A percentile compares a stretch with the other conserved stretches of the same genome.
Evolutionary conservation across 352 stramenopile genomes (phyloP).

Genomic region (Globisporangium alternatum): DNA sequence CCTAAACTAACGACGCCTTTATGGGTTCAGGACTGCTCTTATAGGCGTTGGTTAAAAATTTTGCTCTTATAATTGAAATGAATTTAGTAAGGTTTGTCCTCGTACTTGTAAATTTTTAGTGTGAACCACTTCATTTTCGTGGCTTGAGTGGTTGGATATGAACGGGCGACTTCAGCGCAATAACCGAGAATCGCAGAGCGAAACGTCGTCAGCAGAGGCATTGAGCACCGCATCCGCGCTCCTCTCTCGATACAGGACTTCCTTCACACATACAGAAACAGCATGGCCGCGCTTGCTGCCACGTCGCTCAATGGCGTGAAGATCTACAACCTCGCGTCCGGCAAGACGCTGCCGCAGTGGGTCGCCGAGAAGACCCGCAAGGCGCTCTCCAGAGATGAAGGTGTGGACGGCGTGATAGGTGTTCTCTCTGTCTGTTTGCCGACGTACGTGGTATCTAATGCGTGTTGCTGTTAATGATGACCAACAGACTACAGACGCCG

Average conservation of each 20-base stretch:
- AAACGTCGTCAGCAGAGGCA: conserved; percentile 15
- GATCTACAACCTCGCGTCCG: conserved; percentile 95
- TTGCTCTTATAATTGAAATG: too few species aligned
- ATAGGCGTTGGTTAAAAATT: too few species aligned
- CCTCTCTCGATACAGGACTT: not conserved
- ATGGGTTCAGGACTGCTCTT: too few species aligned
- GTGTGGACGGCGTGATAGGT: conserved; percentile 2
- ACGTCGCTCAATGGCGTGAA: conserved; percentile 91
- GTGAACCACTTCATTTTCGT: too few species aligned
- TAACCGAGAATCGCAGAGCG: conserved; percentile 7
- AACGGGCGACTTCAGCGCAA: not conserved
- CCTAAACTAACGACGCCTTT: too few species aligned
- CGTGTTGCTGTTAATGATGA: conserved; percentile 18
- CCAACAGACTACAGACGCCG: conserved; percentile 82
- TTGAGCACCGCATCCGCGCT: not conserved
- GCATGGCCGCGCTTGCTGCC: conserved; percentile 74
- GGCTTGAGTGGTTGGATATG: not conserved
- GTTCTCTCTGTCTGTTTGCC: not conserved
- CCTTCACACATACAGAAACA: conserved; percentile 5
- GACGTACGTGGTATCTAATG: conserved; percentile 23
- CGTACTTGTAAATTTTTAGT: too few species aligned
- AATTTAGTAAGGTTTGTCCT: too few species aligned
- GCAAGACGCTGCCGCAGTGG: conserved; percentile 94
- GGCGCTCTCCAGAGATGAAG: conserved; percentile 68
- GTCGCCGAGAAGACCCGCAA: conserved; percentile 89